These are phyloP conservation scores for Digitaria exilis DNA, from an alignment of 202 grass and related monocot species.

Conservation along the genomic window DNA sequence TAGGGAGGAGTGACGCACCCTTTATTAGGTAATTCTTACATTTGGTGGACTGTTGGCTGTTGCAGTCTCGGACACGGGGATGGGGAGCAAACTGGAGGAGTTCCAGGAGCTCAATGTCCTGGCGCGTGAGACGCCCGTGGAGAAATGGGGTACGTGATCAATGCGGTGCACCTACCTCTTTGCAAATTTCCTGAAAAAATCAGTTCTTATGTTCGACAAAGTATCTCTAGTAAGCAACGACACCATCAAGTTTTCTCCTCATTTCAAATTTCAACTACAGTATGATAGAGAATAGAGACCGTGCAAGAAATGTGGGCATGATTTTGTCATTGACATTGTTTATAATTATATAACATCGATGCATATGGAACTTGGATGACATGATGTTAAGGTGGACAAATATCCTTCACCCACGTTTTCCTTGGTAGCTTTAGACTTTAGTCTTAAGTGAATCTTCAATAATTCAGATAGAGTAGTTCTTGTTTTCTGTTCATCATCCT, in stretches of 20 bases:
- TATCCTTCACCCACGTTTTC: neutral
- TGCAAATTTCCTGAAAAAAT: neutral
- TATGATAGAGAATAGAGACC: neutral
- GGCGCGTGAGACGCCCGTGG: constrained; percentile 19
- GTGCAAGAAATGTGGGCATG: neutral
- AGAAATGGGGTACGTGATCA: constrained; percentile 64
- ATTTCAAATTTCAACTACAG: neutral
- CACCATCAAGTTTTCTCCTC: neutral
- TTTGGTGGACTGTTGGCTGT: constrained; percentile 11
- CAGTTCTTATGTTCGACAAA: neutral
- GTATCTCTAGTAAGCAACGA: neutral
- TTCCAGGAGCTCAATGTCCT: constrained; percentile 50
- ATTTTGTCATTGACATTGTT: neutral
- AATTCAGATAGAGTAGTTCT: constrained; percentile 2
- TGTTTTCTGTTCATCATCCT: constrained; percentile 29
- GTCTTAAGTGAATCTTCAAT: neutral
- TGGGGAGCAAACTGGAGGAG: constrained; percentile 72
- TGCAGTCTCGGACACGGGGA: constrained; percentile 76
- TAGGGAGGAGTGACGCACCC: neutral
- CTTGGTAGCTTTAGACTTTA: neutral
- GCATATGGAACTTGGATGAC: neutral
- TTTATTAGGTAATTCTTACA: neutral
- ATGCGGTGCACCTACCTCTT: neutral
- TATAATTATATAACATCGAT: neutral
- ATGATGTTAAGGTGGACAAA: neutral